Evolutionary conservation across 2,329 filamentous ascomycete species (phyloP).

Genomic region (Verticillium longisporum): DNA sequence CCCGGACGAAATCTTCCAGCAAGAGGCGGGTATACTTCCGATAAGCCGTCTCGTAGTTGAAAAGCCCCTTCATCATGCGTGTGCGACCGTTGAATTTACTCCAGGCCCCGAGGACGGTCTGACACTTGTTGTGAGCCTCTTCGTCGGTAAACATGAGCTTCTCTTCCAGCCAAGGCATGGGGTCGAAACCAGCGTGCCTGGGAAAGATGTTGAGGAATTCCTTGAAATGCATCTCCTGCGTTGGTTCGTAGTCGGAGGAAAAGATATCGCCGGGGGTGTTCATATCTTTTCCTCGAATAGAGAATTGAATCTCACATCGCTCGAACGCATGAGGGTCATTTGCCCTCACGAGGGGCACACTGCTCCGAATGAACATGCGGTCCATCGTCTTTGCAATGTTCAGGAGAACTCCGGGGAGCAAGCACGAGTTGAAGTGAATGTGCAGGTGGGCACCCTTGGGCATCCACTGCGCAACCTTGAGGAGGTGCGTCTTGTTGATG

Average conservation of each 20-base stretch:
- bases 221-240: constrained; percentile 34
- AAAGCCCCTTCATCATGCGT: constrained; percentile 65
- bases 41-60: constrained; percentile 61
- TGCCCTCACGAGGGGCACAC: constrained; percentile 30
- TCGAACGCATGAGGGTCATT: constrained; percentile 23
- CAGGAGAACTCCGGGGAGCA: constrained; percentile 54
- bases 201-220: constrained; percentile 31
- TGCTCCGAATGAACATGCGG: constrained; percentile 65
- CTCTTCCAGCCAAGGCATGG: constrained; percentile 47
- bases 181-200: constrained; percentile 16
- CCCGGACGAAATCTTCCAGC: constrained; percentile 54
- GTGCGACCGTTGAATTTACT: constrained; percentile 62
- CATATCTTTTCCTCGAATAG: constrained; percentile 30
- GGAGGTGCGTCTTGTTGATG: constrained; percentile 50
- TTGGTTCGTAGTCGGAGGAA: constrained; percentile 34
- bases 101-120: constrained; percentile 46
- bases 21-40: constrained; percentile 51
- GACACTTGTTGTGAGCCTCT: constrained; percentile 47
- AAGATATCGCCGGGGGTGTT: constrained; percentile 39
- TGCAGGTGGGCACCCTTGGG: constrained; percentile 71
- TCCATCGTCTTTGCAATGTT: constrained; percentile 45
- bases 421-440: constrained; percentile 72
- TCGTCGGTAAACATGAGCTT: constrained; percentile 58
- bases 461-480: constrained; percentile 48
- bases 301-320: constrained; percentile 56